A percentile compares a stretch with the other conserved stretches of the same genome.
Conservation (phyloP, 192 early-diverging fungal species). For the Backusella westeae region DNA sequence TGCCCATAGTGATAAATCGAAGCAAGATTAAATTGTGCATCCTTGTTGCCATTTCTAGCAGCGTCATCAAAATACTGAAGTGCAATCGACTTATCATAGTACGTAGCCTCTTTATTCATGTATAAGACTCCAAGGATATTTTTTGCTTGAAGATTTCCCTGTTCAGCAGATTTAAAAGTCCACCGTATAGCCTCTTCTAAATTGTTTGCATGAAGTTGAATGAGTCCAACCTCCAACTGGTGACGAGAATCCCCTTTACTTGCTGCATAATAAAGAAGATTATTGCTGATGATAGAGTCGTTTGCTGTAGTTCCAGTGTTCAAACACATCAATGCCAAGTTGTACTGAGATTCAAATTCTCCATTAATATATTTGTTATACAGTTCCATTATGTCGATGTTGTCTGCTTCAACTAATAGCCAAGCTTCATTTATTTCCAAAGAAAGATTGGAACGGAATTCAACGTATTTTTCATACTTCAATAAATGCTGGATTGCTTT, state of each 20-base stretch:
- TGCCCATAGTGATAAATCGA: not conserved
- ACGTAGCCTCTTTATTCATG: not conserved
- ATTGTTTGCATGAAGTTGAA: not conserved
- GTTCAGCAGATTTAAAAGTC: not conserved
- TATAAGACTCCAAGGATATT: not conserved
- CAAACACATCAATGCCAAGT: not conserved
- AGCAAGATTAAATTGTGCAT: not conserved
- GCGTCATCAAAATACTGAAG: not conserved
- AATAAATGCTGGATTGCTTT: not conserved
- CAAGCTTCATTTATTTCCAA: not conserved
- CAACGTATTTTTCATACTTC: not conserved
- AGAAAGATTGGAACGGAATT: not conserved
- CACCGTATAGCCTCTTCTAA: not conserved
- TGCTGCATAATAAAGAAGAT: not conserved
- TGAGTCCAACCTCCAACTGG: not conserved
- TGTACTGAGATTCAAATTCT: not conserved
- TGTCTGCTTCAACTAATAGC: not conserved
- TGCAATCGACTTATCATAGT: not conserved
- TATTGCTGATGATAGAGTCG: not conserved
- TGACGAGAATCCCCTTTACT: not conserved
- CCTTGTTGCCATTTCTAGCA: not conserved
- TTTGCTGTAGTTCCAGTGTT: not conserved
- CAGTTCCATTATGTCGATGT: not conserved
- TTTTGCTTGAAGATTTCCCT: not conserved
- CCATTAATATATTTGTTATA: not conserved